These are phyloP conservation scores for Boletus semigastroideus DNA, from an alignment of 1,284 basidiomycete genomes.

Conservation along the genomic window DNA sequence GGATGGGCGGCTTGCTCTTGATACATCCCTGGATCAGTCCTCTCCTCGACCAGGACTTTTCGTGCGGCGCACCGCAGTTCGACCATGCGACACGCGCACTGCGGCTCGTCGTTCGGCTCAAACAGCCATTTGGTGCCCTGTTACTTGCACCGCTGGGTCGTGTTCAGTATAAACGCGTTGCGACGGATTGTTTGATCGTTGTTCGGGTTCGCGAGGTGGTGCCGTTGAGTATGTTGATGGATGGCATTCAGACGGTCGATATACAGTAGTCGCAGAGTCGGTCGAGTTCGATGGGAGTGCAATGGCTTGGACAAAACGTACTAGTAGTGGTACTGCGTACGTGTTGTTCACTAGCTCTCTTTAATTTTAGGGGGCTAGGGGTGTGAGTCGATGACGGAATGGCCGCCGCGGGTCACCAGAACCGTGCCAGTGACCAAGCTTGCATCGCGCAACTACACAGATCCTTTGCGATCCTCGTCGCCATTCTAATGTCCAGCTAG, in stretches of 20 bases:
- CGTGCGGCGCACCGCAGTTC: neutral
- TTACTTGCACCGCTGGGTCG: neutral
- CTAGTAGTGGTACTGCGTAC: too few species aligned
- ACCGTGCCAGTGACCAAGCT: too few species aligned
- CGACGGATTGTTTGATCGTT: neutral
- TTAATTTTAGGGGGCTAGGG: too few species aligned
- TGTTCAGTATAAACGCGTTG: constrained; percentile 2
- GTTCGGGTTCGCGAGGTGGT: neutral
- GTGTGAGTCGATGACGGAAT: too few species aligned
- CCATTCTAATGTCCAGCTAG: too few species aligned
- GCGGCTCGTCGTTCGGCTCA: too few species aligned
- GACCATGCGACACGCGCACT: neutral
- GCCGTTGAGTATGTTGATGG: neutral
- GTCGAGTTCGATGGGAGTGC: too few species aligned
- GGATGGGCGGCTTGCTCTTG: neutral
- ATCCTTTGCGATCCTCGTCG: too few species aligned
- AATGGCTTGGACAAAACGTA: too few species aligned
- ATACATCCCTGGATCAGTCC: neutral
- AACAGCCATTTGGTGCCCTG: constrained; percentile 1
- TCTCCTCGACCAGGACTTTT: constrained; percentile 1
- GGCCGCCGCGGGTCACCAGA: too few species aligned
- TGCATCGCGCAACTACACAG: too few species aligned
- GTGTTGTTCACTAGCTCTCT: too few species aligned
- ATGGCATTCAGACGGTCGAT: neutral
- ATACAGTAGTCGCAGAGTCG: neutral